Evolutionary conservation across 1,139 yeast genomes (phyloP).

Genomic region (Protomyces lactucae-debilis): DNA sequence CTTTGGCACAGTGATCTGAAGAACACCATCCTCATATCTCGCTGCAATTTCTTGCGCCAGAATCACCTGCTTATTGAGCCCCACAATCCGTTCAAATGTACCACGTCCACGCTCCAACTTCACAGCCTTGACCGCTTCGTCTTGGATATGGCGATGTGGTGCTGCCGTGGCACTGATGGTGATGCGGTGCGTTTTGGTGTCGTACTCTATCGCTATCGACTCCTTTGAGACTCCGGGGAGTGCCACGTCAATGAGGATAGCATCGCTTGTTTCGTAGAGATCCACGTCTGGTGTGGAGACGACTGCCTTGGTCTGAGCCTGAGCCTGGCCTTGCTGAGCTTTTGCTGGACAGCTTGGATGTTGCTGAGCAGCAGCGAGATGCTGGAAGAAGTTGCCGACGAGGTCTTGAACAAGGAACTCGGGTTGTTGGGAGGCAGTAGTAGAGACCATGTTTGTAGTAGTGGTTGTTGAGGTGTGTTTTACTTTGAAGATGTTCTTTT

Average conservation of each 20-base stretch:
- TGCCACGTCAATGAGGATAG: slow-evolving; percentile 5
- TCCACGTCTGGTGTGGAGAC: slow-evolving; percentile 4
- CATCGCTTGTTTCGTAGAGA: slow-evolving; percentile 7
- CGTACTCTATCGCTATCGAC: slow-evolving; percentile 16
- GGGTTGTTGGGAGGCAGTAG: not conserved
- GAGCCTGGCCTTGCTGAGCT: not conserved
- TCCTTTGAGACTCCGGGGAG: slow-evolving; percentile 22
- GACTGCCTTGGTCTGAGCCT: not conserved
- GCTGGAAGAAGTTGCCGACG: not conserved
- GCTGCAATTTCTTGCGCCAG: slow-evolving; percentile 53
- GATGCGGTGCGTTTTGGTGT: slow-evolving; percentile 13
- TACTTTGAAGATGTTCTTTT: not conserved
- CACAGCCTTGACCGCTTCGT: slow-evolving; percentile 1
- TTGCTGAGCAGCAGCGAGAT: not conserved
- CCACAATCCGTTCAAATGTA: slow-evolving; percentile 50
- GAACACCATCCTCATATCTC: slow-evolving; percentile 49
- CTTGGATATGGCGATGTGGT: not conserved
- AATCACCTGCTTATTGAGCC: slow-evolving; percentile 51
- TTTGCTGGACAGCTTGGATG: not conserved
- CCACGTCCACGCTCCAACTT: slow-evolving; percentile 35
- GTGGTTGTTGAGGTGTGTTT: not conserved
- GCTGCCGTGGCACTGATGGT: not conserved
- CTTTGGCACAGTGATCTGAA: slow-evolving; percentile 52
- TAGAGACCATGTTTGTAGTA: not conserved
- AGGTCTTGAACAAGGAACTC: not conserved